Evolutionary conservation across 1,284 basidiomycete species (phyloP), one percentile per base, ranked within the genome.

Genomic region (Tetrapyrgos nigripes): DNA sequence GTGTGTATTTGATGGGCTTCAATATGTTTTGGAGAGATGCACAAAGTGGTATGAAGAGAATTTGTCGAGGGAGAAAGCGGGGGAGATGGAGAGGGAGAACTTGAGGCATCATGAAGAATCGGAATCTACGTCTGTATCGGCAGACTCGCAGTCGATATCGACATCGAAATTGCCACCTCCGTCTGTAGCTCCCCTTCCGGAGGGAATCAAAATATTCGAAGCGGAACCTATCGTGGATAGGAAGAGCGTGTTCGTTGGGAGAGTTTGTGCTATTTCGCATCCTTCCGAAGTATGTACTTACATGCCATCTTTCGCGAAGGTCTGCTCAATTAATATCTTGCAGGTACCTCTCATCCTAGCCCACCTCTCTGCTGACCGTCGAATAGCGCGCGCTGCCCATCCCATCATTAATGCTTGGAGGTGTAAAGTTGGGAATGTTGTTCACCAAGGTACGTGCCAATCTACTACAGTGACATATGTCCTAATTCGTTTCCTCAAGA

Each of bases 321-420:
- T 21, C 21, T 28, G 29, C 5, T 26, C 51, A 19, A 56, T 33
- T 21, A 29, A 19, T 31, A 35, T 10, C 31, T 44, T 43, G 46
- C 59, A 93, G 89, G 88, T 94, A 13, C 87, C 91, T 11, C 64
- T 86, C 2, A 84, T 96, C 37, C 76, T 97, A 19, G 79, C 86
- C 4, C 81, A 91, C 68, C 74, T 96, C 21, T 81, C 92, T 78
- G 81, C 85, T 4, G 93, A 96, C 70, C 76, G 86, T 54, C 83
- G 85, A 46, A 87, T 92, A 70, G 79, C 89, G 28, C 83, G 91
- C 24, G 94, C 94, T 0, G 87, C 93, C 0, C 94, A 96, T 76
- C 94, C 94, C 4, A 84, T 92, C 35, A 96, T 97, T 53, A 91
- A 94, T 66, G 94, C 94, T 33, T 97, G 91, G 91, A 80, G 90